phyloP scores from a whole-genome alignment of 768 basidiomycete species.

The Agaricus subrufescens region DNA sequence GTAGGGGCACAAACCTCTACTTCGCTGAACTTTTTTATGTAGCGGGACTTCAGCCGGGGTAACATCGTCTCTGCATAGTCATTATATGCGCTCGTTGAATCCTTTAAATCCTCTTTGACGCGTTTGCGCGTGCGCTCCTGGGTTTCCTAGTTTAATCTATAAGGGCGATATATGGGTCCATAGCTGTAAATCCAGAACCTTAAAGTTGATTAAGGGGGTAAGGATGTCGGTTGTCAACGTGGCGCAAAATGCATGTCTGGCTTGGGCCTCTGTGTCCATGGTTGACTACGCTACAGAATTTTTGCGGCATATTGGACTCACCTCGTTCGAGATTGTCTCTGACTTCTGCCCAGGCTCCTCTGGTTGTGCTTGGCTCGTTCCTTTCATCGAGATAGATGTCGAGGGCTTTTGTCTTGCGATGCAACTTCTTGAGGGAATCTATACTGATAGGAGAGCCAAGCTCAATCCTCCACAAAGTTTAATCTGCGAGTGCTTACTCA shows the following conservation, averaged over 20 bases:
- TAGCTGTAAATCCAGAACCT: conserved; percentile 34
- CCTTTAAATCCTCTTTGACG: conserved; percentile 87
- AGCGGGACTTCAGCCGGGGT: conserved; percentile 75
- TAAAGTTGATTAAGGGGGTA: conserved; percentile 58
- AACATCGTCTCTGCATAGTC: conserved; percentile 79
- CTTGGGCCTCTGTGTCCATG: conserved; percentile 62
- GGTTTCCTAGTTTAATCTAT: conserved; percentile 52
- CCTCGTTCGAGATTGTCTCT: conserved; percentile 84
- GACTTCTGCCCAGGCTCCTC: conserved; percentile 80
- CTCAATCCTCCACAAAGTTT: neutral
- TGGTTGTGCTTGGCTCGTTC: conserved; percentile 54
- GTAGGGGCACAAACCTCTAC: conserved; percentile 57
- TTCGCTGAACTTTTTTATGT: conserved; percentile 82
- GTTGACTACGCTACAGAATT: conserved; percentile 2
- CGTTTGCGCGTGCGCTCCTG: conserved; percentile 90
- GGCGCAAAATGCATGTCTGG: conserved; percentile 72
- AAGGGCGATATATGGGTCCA: neutral
- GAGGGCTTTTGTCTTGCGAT: conserved; percentile 63
- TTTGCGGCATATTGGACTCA: conserved; percentile 20
- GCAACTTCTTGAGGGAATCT: conserved; percentile 68
- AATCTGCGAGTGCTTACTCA: conserved; percentile 29
- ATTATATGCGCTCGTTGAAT: conserved; percentile 67
- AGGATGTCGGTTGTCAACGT: conserved; percentile 74
- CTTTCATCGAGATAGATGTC: conserved; percentile 75
- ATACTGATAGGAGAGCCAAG: conserved; percentile 40